Evolutionary conservation across 2,329 filamentous ascomycete species (phyloP), one percentile per base, ranked within the genome.

Genomic region (Ceratocystis smalleyi): DNA sequence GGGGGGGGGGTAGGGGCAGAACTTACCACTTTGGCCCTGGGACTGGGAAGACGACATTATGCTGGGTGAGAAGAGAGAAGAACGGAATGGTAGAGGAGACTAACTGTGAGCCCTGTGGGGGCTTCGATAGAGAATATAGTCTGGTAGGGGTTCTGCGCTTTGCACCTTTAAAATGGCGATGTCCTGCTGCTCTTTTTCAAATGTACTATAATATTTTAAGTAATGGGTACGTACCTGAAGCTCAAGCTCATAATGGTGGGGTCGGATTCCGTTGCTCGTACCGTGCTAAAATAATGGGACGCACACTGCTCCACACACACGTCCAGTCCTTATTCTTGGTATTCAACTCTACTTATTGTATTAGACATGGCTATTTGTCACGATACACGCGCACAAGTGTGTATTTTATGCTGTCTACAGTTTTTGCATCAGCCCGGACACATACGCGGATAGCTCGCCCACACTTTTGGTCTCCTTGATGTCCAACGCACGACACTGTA

Each of bases 401-500:
- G 47, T 7, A 17, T 55, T 24, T 57, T 2, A 7, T 19, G 10
- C 22, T 35, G 47, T 61, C 27, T 30, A 49, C 3, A 49, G 59
- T 24, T 17, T 61, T 43, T 30, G 17, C 63, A 87, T 73, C 45
- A 84, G 71, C 7, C 72, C 70, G 59, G 71, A 68, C 63, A 83
- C 76, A 70, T 79, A 77, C 3, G 70, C 70, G 10, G 76, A 75
- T 22, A 88, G 70, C 2, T 76, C 71, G 1, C 78, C 75, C 5
- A 84, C 65, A 2, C 76, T 69, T 15, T 90, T 81, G 15, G 82
- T 76, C 68, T 85, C 78, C 68, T 81, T 86, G 17, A 88, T 67
- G 0, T 77, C 79, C 30, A 92, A 75, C 64, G 81, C 79, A 66
- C 89, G 81, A 74, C 89, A 92, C 71, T 95, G 89, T 35, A 96